Conservation (phyloP, 768 basidiomycete genomes). For the Tylopilus balloui region DNA sequence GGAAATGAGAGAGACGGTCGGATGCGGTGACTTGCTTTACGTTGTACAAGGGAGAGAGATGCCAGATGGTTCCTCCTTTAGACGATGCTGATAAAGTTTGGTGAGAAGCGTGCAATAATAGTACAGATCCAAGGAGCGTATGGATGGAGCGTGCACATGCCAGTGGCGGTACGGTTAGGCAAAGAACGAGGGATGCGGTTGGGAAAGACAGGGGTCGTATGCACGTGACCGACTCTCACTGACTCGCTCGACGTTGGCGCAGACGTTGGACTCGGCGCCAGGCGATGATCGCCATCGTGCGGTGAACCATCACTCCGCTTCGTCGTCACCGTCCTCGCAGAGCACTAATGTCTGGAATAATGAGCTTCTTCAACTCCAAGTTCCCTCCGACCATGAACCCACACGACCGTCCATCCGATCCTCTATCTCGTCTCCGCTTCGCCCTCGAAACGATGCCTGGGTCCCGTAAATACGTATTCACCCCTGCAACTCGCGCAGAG, state of each 20-base stretch:
- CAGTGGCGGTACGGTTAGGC: too few species aligned
- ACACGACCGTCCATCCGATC: conserved; percentile 54
- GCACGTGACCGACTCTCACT: conserved; percentile 3
- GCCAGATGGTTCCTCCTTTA: too few species aligned
- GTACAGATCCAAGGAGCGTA: too few species aligned
- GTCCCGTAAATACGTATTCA: conserved; percentile 73
- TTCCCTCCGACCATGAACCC: conserved; percentile 51
- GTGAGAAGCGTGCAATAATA: too few species aligned
- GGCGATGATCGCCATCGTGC: conserved; percentile 1
- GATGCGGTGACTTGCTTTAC: too few species aligned
- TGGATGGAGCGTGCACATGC: too few species aligned
- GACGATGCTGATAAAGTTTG: not conserved
- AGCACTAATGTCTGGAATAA: conserved; percentile 36
- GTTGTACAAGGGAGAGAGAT: too few species aligned
- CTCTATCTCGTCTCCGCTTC: conserved; percentile 69
- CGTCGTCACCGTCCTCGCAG: not conserved
- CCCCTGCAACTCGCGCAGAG: conserved; percentile 68
- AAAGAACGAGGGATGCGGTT: too few species aligned
- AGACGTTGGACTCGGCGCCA: not conserved
- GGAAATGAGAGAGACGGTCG: too few species aligned
- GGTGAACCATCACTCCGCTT: not conserved
- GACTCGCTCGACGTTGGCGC: not conserved
- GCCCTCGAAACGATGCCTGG: conserved; percentile 78
- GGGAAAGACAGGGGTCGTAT: not conserved
- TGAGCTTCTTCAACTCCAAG: conserved; percentile 45